Evolutionary conservation across 2,329 filamentous ascomycete species (phyloP), one percentile per base, ranked within the genome.

Genomic region (Beauveria rudraprayagi): DNA sequence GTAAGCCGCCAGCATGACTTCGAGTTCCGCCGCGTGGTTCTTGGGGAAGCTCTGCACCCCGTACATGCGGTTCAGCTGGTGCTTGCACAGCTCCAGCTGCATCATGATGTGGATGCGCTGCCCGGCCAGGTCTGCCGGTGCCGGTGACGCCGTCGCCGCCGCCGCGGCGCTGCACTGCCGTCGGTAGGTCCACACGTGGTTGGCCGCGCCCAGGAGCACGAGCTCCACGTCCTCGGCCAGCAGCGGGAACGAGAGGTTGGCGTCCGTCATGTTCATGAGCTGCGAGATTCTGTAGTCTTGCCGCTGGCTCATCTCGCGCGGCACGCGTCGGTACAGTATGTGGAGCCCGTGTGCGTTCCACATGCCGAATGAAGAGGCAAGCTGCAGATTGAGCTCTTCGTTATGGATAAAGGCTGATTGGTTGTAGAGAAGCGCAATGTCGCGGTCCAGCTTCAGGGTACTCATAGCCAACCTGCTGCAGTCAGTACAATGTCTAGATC

Each of bases 371-470:
- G 76, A 73, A 0, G 66, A 68, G 2, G 71, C 68, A 11, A 77
- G 59, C 0, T 69, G 65, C 5, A 75, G 65, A 16, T 75, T 70
- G 0, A 78, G 63, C 58, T 78, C 76, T 61, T 77, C 73, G 1
- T 70, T 61, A 5, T 69, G 67, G 0, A 78, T 61, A 0, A 69
- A 56, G 0, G 71, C 67, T 1, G 75, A 67, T 51, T 76, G 69
- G 58, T 66, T 66, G 61, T 57, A 70, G 37, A 68, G 66, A 8
- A 71, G 65, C 34, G 72, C 73, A 8, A 78, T 53, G 34, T 74
- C 77, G 0, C 67, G 56, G 61, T 78, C 77, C 28, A 78, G 66
- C 57, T 77, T 77, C 60, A 74, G 73, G 1, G 75, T 63, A 28
- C 66, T 69, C 2, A 67, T 47, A 2, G 72, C 70, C 8, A 77